phyloP scores from a whole-genome alignment of 164 flowering plant genomes.

The Vitis cinerea region DNA sequence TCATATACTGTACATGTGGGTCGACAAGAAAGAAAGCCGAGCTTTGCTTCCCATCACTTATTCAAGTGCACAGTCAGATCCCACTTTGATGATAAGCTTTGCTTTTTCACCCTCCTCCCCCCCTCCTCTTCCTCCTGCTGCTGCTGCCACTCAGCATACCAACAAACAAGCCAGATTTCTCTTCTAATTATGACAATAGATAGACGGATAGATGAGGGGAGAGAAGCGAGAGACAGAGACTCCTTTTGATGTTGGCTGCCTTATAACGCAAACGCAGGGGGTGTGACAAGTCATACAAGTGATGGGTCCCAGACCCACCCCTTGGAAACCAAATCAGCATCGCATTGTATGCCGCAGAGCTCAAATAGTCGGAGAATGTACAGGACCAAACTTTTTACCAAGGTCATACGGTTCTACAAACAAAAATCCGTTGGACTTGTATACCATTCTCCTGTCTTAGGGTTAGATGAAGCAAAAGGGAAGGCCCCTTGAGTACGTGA shows the following conservation, averaged over 20 bases:
- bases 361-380: background rate
- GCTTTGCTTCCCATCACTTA: slow-evolving; percentile 29
- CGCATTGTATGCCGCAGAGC: background rate
- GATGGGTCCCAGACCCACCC: slow-evolving; percentile 12
- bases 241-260: slow-evolving; percentile 22
- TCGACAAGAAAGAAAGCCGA: slow-evolving; percentile 19
- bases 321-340: background rate
- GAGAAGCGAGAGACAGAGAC: slow-evolving; percentile 8
- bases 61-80: slow-evolving; percentile 38
- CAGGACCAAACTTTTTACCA: background rate
- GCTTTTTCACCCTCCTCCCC: slow-evolving; percentile 11
- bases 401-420: background rate
- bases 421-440: background rate
- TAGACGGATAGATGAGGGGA: background rate
- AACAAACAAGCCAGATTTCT: slow-evolving; percentile 23
- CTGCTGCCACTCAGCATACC: slow-evolving; percentile 14
- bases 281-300: slow-evolving; percentile 31
- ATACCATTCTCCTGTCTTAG: background rate
- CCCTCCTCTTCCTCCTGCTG: no score
- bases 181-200: slow-evolving; percentile 16
- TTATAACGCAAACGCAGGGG: slow-evolving; percentile 30
- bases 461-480: no score
- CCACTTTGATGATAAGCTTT: slow-evolving; percentile 32
- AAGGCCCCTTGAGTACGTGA: background rate
- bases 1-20: slow-evolving; percentile 10